Conservation (phyloP, 2,329 filamentous ascomycete genomes). For the Pyricularia sp. region DNA sequence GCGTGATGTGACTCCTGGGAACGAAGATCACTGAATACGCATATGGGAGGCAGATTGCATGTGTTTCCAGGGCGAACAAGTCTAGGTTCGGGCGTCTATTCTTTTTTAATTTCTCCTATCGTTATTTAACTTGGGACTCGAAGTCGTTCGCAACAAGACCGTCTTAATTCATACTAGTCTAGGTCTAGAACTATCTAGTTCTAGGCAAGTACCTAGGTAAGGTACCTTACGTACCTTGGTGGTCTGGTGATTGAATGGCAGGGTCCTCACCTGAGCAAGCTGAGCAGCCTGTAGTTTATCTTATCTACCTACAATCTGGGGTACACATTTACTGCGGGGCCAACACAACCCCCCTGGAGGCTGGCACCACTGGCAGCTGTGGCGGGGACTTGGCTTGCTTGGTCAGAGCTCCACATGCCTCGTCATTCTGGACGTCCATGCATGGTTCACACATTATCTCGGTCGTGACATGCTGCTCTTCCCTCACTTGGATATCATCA, state of each 20-base stretch:
- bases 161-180: too few relatives aligned
- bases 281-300: neutral
- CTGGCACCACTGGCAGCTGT: neutral
- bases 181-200: too few relatives aligned
- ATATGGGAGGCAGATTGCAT: too few relatives aligned
- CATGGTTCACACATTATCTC: neutral
- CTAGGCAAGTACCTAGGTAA: too few relatives aligned
- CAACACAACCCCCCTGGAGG: neutral
- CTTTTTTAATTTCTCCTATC: neutral
- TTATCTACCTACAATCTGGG: neutral
- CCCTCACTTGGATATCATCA: neutral
- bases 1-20: too few relatives aligned
- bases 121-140: too few relatives aligned
- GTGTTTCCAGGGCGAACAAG: too few relatives aligned
- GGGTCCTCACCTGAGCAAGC: neutral
- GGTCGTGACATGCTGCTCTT: neutral
- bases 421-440: neutral
- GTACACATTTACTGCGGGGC: neutral
- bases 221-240: too few relatives aligned
- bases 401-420: neutral
- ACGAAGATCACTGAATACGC: too few relatives aligned
- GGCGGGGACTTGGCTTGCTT: neutral
- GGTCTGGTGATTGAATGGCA: neutral
- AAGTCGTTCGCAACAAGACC: too few relatives aligned
- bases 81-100: neutral